These are phyloP conservation scores for Yamadazyma diddensiae DNA, from an alignment of 1,139 yeast species.

Conservation along the genomic window DNA sequence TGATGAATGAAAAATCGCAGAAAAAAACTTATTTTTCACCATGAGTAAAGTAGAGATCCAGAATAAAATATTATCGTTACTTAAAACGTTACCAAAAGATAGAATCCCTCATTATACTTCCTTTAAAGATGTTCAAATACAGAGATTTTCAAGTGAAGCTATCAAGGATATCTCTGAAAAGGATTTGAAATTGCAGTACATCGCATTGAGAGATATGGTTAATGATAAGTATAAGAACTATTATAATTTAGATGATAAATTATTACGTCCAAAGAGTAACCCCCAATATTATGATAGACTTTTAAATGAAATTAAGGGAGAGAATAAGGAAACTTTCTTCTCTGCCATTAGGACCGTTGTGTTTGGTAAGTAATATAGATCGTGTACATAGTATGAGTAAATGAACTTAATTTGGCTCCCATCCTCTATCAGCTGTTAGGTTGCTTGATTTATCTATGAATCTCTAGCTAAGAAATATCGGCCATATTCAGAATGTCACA, in stretches of 20 bases:
- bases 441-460: no score
- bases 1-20: background rate
- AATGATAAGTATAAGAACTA: conserved; percentile 62
- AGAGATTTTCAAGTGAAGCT: conserved; percentile 37
- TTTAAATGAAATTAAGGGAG: conserved; percentile 69
- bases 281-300: conserved; percentile 74
- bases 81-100: conserved; percentile 58
- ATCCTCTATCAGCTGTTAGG: no score
- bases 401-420: no score
- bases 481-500: no score
- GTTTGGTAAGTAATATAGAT: conserved; percentile 51
- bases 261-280: conserved; percentile 77
- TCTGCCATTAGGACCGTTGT: conserved; percentile 67
- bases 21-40: background rate
- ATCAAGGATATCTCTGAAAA: conserved; percentile 35
- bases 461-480: no score
- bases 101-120: conserved; percentile 64
- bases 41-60: conserved; percentile 25
- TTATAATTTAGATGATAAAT: conserved; percentile 62
- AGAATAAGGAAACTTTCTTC: conserved; percentile 62
- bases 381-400: no score
- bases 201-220: conserved; percentile 55
- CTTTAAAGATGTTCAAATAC: conserved; percentile 63
- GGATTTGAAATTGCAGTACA: conserved; percentile 58
- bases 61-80: conserved; percentile 36